These are phyloP conservation scores for Iberis pinnata DNA, from an alignment of 345 rosid genomes.

Conservation along the genomic window DNA sequence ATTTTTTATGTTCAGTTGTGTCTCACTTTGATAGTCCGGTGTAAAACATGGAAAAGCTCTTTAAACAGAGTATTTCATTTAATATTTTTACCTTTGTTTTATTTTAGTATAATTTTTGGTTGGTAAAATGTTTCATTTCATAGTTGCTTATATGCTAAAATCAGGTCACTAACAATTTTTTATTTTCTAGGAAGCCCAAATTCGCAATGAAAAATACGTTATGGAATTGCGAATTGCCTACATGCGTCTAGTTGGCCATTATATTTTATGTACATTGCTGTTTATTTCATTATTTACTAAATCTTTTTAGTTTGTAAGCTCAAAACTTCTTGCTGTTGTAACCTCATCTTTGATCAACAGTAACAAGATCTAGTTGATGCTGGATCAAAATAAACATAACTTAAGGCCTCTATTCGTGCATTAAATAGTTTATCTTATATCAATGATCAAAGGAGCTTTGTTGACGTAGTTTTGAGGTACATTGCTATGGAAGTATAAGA, in stretches of 20 bases:
- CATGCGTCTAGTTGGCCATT: conserved; percentile 74
- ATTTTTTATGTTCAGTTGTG: no score
- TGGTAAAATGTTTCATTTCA: no score
- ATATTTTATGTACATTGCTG: conserved; percentile 4
- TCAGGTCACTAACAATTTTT: conserved; percentile 22
- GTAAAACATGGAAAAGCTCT: no score
- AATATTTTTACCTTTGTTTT: no score
- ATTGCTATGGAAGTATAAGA: conserved; percentile 8
- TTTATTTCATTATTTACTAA: neutral
- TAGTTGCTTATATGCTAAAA: conserved; percentile 9
- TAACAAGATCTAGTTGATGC: conserved; percentile 95
- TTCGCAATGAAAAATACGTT: conserved; percentile 69
- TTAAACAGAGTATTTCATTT: no score
- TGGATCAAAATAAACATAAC: conserved; percentile 46
- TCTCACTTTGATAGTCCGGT: no score
- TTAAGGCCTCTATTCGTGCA: conserved; percentile 2
- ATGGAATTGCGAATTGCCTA: conserved; percentile 82
- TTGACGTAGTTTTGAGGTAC: conserved; percentile 18
- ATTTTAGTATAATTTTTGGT: no score
- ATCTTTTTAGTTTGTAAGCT: conserved; percentile 7
- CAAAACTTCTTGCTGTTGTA: conserved; percentile 19
- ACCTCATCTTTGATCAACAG: conserved; percentile 91
- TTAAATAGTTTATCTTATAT: conserved; percentile 2
- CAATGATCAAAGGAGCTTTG: conserved; percentile 6
- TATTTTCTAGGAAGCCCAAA: conserved; percentile 67